Evolutionary conservation across 164 flowering plant genomes (phyloP).

Genomic region (Stephania cephalantha): DNA sequence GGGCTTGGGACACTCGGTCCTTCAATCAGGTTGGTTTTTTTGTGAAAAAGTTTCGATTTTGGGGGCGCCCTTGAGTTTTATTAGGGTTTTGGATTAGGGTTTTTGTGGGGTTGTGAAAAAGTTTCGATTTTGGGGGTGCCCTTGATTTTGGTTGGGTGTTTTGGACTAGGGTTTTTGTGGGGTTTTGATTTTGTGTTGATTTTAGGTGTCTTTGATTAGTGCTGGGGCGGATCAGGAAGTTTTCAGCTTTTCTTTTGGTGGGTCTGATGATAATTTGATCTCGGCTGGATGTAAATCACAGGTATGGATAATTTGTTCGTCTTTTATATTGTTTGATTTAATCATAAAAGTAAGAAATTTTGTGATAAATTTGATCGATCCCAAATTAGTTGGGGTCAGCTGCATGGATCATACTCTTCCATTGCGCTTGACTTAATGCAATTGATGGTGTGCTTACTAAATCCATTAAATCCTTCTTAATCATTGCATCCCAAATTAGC

Average conservation of each 20-base stretch:
- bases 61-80: too few species aligned
- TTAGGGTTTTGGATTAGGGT: not conserved
- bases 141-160: too few species aligned
- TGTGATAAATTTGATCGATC: too few species aligned
- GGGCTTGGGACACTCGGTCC: slow-evolving; percentile 83
- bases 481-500: too few species aligned
- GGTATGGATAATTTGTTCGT: slow-evolving; percentile 30
- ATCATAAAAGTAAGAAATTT: not conserved
- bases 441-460: too few species aligned
- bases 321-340: not conserved
- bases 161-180: too few species aligned
- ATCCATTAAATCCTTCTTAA: too few species aligned
- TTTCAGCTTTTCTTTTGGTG: slow-evolving; percentile 87
- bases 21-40: slow-evolving; percentile 49
- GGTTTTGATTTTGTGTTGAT: slow-evolving; percentile 1
- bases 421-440: too few species aligned
- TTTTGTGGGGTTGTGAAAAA: not conserved
- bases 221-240: slow-evolving; percentile 61
- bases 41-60: not conserved
- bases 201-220: slow-evolving; percentile 55
- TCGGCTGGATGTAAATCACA: slow-evolving; percentile 84
- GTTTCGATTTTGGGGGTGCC: too few species aligned
- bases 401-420: too few species aligned
- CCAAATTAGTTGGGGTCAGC: too few species aligned
- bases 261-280: slow-evolving; percentile 57